phyloP scores from a whole-genome alignment of 1,284 basidiomycete species.

The Apiotrichum akiyoshidainum region DNA sequence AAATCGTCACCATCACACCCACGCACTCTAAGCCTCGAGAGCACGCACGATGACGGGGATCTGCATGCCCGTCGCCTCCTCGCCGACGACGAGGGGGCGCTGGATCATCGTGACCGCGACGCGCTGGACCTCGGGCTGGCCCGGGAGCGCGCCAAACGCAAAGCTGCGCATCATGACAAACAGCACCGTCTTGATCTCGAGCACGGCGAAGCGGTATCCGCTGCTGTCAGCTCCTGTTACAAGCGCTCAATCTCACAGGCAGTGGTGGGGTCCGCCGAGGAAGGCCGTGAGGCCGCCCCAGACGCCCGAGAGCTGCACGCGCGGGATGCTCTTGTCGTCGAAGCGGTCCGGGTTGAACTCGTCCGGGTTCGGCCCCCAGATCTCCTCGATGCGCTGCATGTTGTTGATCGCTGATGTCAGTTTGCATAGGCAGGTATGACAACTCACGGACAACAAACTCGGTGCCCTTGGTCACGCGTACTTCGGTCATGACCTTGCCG shows the following conservation, averaged over 20 bases:
- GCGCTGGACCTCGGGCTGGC: constrained; percentile 4
- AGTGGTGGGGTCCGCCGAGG: constrained; percentile 63
- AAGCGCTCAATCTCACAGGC: constrained; percentile 53
- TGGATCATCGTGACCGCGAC: constrained; percentile 6
- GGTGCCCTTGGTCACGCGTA: constrained; percentile 40
- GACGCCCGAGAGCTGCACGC: constrained; percentile 58
- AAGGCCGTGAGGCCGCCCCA: constrained; percentile 66
- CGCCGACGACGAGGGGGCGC: constrained; percentile 12
- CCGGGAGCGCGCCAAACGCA: constrained; percentile 12
- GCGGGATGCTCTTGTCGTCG: constrained; percentile 29
- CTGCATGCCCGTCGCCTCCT: constrained; percentile 16
- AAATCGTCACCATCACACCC: too few species aligned
- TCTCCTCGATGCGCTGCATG: constrained; percentile 59
- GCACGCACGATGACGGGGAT: constrained; percentile 13
- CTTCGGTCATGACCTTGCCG: constrained; percentile 46
- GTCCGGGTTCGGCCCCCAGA: constrained; percentile 70
- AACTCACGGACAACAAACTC: constrained; percentile 45
- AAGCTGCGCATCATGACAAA: constrained; percentile 52
- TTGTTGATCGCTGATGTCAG: constrained; percentile 17
- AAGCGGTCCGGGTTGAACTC: constrained; percentile 56
- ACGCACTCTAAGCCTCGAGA: background rate
- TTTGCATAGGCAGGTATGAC: constrained; percentile 40
- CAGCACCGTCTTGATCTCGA: constrained; percentile 63
- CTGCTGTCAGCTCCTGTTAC: constrained; percentile 14
- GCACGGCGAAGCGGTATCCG: constrained; percentile 66